Base-by-base conservation (phyloP, 2,329 filamentous ascomycete species). In the Orbilia oligospora region DNA sequence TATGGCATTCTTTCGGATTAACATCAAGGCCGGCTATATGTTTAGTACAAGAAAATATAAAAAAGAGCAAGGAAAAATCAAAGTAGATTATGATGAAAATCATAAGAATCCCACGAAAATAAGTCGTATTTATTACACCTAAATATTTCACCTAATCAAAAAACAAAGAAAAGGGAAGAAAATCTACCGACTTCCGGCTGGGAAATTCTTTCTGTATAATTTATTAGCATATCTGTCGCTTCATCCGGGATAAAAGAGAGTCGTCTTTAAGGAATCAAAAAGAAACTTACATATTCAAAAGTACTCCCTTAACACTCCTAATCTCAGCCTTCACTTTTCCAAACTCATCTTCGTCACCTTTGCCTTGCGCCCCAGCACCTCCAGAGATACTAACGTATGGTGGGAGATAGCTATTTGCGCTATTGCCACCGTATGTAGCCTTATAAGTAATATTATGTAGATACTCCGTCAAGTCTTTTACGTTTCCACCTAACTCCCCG, bases 281-380 rank as follows among this genome's bases (percentile, higher is more conserved):
- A 51, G 44, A 46, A 14, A 80, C 79, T 70, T 69, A 81, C 80
- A 79, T 82, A 79, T 82, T 93, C 71, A 97, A 84, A 81, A 96
- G 85, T 10, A 93, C 89, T 0, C 93, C 93, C 86, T 97, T 97
- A 49, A 96, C 89, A 71, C 91, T 88, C 80, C 93, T 86, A 65
- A 97, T 94, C 79, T 91, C 92, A 80, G 90, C 90, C 85, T 92
- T 92, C 20, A 92, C 87, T 83, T 89, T 90, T 80, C 89, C 89
- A 81, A 93, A 90, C 84, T 92, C 91, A 84, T 95, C 92, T 51
- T 86, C 85, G 80, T 85, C 79, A 90, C 88, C 33, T 88, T 88
- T 81, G 90, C 90, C 63, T 84, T 84, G 80, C n/a, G 67, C 67
- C 83, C 86, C 33, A 83, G 84, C 44, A 83, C 81, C n/a, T 84